A percentile compares a stretch with the other conserved stretches of the same genome.
These are phyloP conservation scores for Trichopus zeylanicus DNA, from an alignment of 116 monocot species.

Conservation along the genomic window DNA sequence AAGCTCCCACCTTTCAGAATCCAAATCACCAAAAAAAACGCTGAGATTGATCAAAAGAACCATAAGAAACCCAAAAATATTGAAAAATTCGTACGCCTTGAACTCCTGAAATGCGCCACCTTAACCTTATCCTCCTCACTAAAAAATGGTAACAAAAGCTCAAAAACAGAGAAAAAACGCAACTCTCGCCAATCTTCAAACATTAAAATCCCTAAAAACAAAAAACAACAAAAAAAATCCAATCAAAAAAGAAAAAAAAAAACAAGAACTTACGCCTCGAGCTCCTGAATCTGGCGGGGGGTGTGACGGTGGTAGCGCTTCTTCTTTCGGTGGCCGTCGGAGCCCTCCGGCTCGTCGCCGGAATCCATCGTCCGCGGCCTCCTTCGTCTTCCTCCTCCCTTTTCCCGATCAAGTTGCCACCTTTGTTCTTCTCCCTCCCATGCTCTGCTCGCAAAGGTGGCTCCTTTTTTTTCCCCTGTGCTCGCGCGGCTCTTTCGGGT, in stretches of 20 bases:
- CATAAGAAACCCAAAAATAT: too few species aligned
- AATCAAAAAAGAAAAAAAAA: not conserved
- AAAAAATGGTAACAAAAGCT: not conserved
- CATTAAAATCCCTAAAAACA: too few species aligned
- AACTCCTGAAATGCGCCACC: too few species aligned
- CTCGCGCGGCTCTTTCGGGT: not conserved
- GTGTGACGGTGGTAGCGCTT: constrained; percentile 92
- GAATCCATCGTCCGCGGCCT: constrained; percentile 9
- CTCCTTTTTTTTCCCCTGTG: not conserved
- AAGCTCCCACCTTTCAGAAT: too few species aligned
- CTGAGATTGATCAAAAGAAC: too few species aligned
- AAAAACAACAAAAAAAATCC: too few species aligned
- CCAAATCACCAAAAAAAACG: too few species aligned
- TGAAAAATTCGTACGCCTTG: too few species aligned
- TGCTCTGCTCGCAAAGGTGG: not conserved
- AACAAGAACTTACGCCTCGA: constrained; percentile 53
- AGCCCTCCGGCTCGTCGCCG: constrained; percentile 66
- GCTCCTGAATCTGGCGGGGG: constrained; percentile 82
- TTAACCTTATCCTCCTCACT: too few species aligned
- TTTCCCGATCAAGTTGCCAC: not conserved
- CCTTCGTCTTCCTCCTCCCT: not conserved
- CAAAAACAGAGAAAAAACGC: constrained; percentile 5
- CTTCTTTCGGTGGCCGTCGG: constrained; percentile 55
- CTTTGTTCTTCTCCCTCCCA: not conserved
- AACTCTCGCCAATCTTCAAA: too few species aligned